phyloP scores from a whole-genome alignment of 257 asterid genomes.

The Cynanchum wilfordii region DNA sequence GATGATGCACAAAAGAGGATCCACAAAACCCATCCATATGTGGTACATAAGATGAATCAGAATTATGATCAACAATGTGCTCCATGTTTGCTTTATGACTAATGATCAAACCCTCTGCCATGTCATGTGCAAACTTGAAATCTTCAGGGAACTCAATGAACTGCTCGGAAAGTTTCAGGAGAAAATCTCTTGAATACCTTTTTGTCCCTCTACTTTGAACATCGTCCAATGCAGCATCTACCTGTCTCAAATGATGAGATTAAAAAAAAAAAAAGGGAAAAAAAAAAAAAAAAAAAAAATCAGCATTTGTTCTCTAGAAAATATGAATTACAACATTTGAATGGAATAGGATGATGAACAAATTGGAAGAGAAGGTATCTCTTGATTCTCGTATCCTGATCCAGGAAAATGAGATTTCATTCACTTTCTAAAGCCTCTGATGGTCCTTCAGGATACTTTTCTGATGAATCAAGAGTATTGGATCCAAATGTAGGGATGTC shows the following conservation, averaged over 20 bases:
- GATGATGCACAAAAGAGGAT: conserved; percentile 5
- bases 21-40: conserved; percentile 41
- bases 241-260: conserved; percentile 20
- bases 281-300: neutral
- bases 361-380: neutral
- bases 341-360: neutral
- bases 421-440: neutral
- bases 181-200: conserved; percentile 78
- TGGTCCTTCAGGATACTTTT: neutral
- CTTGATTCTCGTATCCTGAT: neutral
- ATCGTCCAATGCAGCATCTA: conserved; percentile 8
- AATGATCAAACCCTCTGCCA: conserved; percentile 27
- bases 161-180: conserved; percentile 60
- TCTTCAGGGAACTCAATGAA: conserved; percentile 60
- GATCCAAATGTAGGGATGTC: neutral
- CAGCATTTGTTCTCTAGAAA: neutral
- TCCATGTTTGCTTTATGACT: conserved; percentile 6
- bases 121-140: conserved; percentile 40
- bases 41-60: conserved; percentile 31
- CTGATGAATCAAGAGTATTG: neutral
- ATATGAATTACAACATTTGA: neutral
- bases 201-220: conserved; percentile 30
- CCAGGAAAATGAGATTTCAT: neutral
- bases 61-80: conserved; percentile 5
- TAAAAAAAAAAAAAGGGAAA: neutral